These are phyloP conservation scores for Acacia acuminata DNA, from an alignment of 306 rosid genomes.

Conservation along the genomic window DNA sequence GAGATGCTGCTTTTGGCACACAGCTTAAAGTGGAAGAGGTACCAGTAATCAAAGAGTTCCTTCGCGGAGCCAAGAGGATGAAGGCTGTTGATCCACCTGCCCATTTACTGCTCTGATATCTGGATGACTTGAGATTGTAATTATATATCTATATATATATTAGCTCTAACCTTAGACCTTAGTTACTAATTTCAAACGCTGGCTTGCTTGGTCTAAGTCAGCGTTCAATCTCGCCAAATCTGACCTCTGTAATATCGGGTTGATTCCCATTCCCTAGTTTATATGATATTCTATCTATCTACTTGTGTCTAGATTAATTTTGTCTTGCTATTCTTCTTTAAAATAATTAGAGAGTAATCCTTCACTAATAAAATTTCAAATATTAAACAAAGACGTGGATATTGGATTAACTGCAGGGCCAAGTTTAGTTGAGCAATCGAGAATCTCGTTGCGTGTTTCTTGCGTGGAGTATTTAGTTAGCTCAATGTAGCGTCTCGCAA, in stretches of 20 bases:
- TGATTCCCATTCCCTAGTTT: slow-evolving; percentile 6
- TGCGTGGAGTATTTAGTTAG: neutral
- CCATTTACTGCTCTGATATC: slow-evolving; percentile 23
- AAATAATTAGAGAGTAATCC: neutral
- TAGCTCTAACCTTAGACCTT: slow-evolving; percentile 44
- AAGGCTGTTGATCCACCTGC: slow-evolving; percentile 25
- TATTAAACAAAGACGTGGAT: neutral
- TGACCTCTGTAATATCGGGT: slow-evolving; percentile 16
- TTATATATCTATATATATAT: slow-evolving; percentile 20
- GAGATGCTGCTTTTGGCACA: slow-evolving; percentile 8
- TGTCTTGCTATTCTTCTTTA: neutral
- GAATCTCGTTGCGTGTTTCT: neutral
- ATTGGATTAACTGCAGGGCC: neutral
- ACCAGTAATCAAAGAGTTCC: slow-evolving; percentile 50
- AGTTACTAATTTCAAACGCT: slow-evolving; percentile 40
- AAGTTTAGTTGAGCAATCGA: neutral
- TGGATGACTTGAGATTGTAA: slow-evolving; percentile 32
- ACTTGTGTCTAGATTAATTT: neutral
- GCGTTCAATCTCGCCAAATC: slow-evolving; percentile 13
- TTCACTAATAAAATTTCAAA: neutral
- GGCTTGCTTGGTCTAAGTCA: neutral
- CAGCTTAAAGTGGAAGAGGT: slow-evolving; percentile 53
- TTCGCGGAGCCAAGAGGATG: slow-evolving; percentile 49
- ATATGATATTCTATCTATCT: neutral
- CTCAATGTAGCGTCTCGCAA: neutral